Evolutionary conservation across 164 flowering plant genomes (phyloP).

Genomic region (Taxillus chinensis): DNA sequence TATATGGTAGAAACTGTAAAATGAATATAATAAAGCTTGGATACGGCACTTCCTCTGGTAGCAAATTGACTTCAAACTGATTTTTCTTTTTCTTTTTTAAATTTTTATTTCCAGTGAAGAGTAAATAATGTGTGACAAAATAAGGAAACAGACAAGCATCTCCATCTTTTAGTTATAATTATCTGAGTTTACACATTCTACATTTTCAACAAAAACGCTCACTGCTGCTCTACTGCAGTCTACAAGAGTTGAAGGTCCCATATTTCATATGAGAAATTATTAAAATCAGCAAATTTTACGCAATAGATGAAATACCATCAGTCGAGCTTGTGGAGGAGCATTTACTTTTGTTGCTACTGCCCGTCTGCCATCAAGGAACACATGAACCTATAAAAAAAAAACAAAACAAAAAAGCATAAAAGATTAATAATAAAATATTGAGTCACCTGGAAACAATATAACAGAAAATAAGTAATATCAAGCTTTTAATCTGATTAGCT

Average conservation of each 20-base stretch:
- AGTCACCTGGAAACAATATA: not conserved
- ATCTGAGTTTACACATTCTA: not conserved
- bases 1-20: too few relatives aligned
- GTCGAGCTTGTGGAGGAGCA: constrained; percentile 50
- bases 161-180: not conserved
- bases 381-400: constrained; percentile 23
- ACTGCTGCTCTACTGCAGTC: not conserved
- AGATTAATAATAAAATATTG: not conserved
- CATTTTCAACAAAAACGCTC: not conserved
- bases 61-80: too few relatives aligned
- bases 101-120: too few relatives aligned
- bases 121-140: too few relatives aligned
- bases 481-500: not conserved
- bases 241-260: not conserved
- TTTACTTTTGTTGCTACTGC: constrained; percentile 35
- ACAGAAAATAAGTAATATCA: not conserved
- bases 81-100: too few relatives aligned
- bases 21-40: too few relatives aligned
- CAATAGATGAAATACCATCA: constrained; percentile 27
- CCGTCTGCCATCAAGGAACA: constrained; percentile 24
- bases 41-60: too few relatives aligned
- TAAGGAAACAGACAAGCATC: not conserved
- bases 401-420: constrained; percentile 2
- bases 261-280: not conserved
- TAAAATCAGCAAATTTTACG: not conserved